Base-by-base conservation (phyloP, 2,329 filamentous ascomycete species). In the Lasiodiplodia hormozganensis region DNA sequence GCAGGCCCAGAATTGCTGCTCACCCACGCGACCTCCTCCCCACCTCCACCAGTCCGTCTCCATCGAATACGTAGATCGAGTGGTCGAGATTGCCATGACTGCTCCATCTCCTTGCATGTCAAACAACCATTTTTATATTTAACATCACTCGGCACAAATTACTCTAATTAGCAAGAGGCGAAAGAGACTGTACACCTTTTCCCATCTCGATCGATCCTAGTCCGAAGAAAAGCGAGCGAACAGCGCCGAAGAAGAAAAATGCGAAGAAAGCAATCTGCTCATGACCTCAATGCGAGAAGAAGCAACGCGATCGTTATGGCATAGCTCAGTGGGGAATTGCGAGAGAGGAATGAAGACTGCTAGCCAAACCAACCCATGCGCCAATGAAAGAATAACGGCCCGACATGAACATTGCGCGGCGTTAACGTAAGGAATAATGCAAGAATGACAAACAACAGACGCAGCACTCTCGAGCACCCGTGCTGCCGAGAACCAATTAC, bases 351-450 rank as follows among this genome's bases (percentile, higher is more conserved):
- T 16, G 23, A 12, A 16, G 23, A 64, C 47, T 21, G 43, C 43
- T 64, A 64, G 60, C 60, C 47, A 64, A 64, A n/a, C 47, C 60
- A 31, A 52, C 31, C 60, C 40, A 64, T 52, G 47, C 60, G 60
- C 60, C 60, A 36, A 64, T 38, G 6, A 47, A 14, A 38, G 12
- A 62, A 62, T 47, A 38, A 60, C n/a, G 28, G 23, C 47, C 47
- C 60, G 60, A 64, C n/a, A 25, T 38, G 60, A 64, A 25, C 31
- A 62, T 62, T 49, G 57, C n/a, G 38, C 57, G 36, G n/a, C 43
- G 38, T 47, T n/a, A 52, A 38, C 47, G 31, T 16, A 34, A 14
- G 51, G 25, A 38, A 64, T 25, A 52, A 31, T 21, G 31, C 28
- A 53, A 52, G 25, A 64, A 52, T 49, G 11, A 51, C 12, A 52